These are phyloP conservation scores for Liriodendron chinense DNA, from an alignment of 164 flowering plant genomes.

Conservation along the genomic window DNA sequence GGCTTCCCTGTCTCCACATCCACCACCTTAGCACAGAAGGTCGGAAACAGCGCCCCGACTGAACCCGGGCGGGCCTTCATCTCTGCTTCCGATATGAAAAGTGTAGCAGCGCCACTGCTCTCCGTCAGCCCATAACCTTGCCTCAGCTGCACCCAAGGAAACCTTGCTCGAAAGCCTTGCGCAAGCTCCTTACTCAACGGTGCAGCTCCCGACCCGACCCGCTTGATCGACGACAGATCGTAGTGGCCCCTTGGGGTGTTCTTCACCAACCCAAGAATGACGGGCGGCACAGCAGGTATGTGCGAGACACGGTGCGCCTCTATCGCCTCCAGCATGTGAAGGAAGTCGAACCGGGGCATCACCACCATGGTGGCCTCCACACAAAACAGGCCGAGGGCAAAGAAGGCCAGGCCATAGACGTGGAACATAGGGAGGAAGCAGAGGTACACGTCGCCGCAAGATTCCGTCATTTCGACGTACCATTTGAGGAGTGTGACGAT, in stretches of 20 bases:
- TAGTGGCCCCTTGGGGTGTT: neutral
- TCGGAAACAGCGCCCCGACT: constrained; percentile 43
- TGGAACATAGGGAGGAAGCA: constrained; percentile 81
- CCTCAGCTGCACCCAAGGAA: constrained; percentile 58
- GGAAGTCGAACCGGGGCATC: constrained; percentile 55
- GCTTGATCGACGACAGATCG: constrained; percentile 43
- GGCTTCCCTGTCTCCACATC: constrained; percentile 44
- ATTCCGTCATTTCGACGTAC: constrained; percentile 31
- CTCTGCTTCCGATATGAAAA: constrained; percentile 22
- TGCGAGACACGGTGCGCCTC: constrained; percentile 38
- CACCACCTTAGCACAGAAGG: constrained; percentile 54
- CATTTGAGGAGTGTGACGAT: constrained; percentile 43
- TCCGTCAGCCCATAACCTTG: constrained; percentile 77
- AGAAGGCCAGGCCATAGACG: constrained; percentile 64
- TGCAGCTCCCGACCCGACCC: constrained; percentile 70
- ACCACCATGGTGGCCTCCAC: constrained; percentile 41
- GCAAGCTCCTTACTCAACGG: constrained; percentile 58
- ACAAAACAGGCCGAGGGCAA: constrained; percentile 50
- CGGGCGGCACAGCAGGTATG: constrained; percentile 74
- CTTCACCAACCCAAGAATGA: constrained; percentile 56
- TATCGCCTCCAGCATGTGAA: constrained; percentile 51
- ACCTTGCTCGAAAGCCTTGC: constrained; percentile 43
- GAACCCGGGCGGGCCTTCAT: constrained; percentile 33
- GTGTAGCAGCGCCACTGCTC: constrained; percentile 45
- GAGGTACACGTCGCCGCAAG: constrained; percentile 43